Evolutionary conservation across 305 asterid species (phyloP), one percentile per base, ranked within the genome.

Genomic region (Rubia tinctorum): DNA sequence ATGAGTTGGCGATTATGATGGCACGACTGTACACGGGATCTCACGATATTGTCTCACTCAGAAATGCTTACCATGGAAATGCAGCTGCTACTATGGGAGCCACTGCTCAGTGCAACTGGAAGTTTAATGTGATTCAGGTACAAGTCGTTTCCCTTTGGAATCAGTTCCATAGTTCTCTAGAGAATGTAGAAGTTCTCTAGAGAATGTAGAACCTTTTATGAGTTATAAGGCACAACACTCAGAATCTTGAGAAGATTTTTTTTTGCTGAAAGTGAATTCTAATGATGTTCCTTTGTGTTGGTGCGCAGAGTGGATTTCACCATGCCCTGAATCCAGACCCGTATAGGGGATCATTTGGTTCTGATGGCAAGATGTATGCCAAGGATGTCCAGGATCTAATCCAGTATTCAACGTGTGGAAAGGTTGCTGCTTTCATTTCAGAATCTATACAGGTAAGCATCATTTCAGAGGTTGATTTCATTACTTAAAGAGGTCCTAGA

Each of bases 311-410:
- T 71, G 96, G 93, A 65, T 83, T 90, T 64, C 96, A 88, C 73
- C 93, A 90, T 77, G 96, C 93, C 39, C 3, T 90, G 72, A 88
- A 88, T 69, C 93, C 93, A 2, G 96, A 90, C 64, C 89, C 96
- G 6, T 90, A 88, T 61, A 77, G 96, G 68, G 93, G 96, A 15
- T n/a, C 79, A 4, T 90, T 90, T 73, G 93, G 96, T 63, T 81
- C 90, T 30, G 88, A 90, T 9, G 93, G 93, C 0, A 74, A 79
- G 44, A 82, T 78, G 74, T 90, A 90, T 66, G 91, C 91, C 0
- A 81, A 68, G 66, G 93, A 90, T 30, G 90, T 90, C 60, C 72
- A 85, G 7, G 93, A 90, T 75, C 75, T 90, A 27, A 86, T 90
- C 71, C 87, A 88, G 64, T 88, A 71, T 14, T 90, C 93, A 34